These are phyloP conservation scores for Botryosphaeria agaves DNA, from an alignment of 2,329 filamentous ascomycete species.

Conservation along the genomic window DNA sequence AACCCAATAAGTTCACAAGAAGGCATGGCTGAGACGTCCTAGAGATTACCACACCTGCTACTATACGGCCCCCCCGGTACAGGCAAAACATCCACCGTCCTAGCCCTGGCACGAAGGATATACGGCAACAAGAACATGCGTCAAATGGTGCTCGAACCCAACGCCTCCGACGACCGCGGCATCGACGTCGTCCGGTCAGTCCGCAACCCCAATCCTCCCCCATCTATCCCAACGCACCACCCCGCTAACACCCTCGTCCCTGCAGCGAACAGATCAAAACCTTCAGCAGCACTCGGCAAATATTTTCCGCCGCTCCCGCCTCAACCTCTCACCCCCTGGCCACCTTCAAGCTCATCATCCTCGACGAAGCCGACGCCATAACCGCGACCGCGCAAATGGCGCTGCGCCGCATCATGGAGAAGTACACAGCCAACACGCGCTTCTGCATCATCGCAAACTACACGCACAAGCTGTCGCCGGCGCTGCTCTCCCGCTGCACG, in stretches of 20 bases:
- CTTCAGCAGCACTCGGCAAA: slow-evolving; percentile 92
- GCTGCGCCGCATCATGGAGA: slow-evolving; percentile 91
- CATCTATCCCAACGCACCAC: too few relatives aligned
- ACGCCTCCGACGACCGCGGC: slow-evolving; percentile 95
- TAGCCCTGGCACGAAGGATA: slow-evolving; percentile 91
- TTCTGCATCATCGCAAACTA: slow-evolving; percentile 99
- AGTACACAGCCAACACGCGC: slow-evolving; percentile 86
- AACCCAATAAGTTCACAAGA: background rate
- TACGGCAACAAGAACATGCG: slow-evolving; percentile 91
- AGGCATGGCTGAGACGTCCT: slow-evolving; percentile 31
- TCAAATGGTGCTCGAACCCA: slow-evolving; percentile 91
- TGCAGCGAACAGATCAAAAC: slow-evolving; percentile 97
- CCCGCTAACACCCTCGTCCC: too few relatives aligned
- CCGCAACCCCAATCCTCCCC: too few relatives aligned
- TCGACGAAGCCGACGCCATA: slow-evolving; percentile 98
- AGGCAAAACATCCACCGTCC: slow-evolving; percentile 93
- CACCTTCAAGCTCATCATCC: slow-evolving; percentile 96
- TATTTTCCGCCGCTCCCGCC: slow-evolving; percentile 60
- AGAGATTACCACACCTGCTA: slow-evolving; percentile 98
- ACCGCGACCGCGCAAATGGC: slow-evolving; percentile 95
- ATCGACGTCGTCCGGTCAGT: slow-evolving; percentile 91
- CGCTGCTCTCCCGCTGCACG: slow-evolving; percentile 77
- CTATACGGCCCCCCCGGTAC: slow-evolving; percentile 97
- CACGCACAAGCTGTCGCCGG: slow-evolving; percentile 94
- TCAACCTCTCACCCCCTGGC: slow-evolving; percentile 61